Base-by-base conservation (phyloP, 225 moss, liverwort and hornwort genomes). In the Rhytidiadelphus loreus region DNA sequence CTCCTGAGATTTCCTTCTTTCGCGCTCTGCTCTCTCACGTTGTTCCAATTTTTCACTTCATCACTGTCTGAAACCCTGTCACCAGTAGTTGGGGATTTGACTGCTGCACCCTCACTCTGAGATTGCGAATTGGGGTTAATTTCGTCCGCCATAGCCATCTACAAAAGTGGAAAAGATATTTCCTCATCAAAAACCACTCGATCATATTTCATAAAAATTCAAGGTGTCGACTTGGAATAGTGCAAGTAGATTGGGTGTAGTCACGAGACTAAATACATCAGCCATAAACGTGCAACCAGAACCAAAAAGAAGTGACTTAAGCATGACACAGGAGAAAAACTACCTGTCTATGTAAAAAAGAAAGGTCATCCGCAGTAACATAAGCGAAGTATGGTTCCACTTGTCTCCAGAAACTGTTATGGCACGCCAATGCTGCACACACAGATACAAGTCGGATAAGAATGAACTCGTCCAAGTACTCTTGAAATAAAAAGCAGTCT, bases 321-420 rank as follows among this genome's bases (percentile, higher is more conserved):
- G 43, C 37, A 76, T 26, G 66, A 86, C 28, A 82, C 17, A 56
- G 26, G 43, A 39, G 58, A 44, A 57, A 75, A 55, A 65, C 66
- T 89, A 99, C 98, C 90, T 95, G 94, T 93, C 95, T 88, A 24
- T 90, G 94, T 46, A 99, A 85, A 79, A 92, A 82, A 87, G 90
- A 86, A 74, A 99, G 37, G 92, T 97, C 96, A 80, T 94, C 93
- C 62, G 95, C 86, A 43, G 98, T 95, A 35, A 96, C 87, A 85
- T 91, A 96, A 35, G 96, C 86, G 80, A 99, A 96, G 83, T 91
- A 99, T 17, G 98, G 95, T 62, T 99, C 98, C 92, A 96, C 81
- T 87, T 96, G 94, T 90, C 93, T 96, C 97, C 97, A 99, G 43
- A 96, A 99, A 84, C 72, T 88, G 70, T 92, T 94, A 57, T 88